Evolutionary conservation across 306 rosid genomes (phyloP).

Genomic region (Acacia crassicarpa): DNA sequence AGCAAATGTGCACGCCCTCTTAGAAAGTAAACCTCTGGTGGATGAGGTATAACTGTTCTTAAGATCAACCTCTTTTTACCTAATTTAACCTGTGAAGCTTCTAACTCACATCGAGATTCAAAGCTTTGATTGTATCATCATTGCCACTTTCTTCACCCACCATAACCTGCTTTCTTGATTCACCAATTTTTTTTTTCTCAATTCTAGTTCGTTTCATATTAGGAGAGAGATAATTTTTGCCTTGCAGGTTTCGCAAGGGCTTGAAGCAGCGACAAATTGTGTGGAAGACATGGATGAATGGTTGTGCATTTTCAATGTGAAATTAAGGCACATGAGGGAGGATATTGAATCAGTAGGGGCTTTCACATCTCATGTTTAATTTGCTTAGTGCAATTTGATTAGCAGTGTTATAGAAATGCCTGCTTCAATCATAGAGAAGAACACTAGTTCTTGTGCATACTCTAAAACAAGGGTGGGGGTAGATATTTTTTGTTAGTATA

Average conservation of each 20-base stretch:
- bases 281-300: constrained; percentile 96
- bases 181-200: constrained; percentile 10
- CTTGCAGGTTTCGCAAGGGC: constrained; percentile 78
- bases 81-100: constrained; percentile 10
- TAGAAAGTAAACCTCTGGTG: constrained; percentile 88
- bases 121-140: neutral
- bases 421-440: constrained; percentile 14
- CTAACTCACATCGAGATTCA: constrained; percentile 25
- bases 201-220: neutral
- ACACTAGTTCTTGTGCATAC: neutral
- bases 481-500: neutral
- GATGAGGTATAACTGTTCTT: constrained; percentile 65
- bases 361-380: constrained; percentile 24
- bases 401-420: constrained; percentile 13
- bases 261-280: constrained; percentile 78
- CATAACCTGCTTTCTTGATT: constrained; percentile 16
- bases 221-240: constrained; percentile 30
- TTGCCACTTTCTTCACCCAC: constrained; percentile 18
- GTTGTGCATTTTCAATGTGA: constrained; percentile 92
- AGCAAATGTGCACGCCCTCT: constrained; percentile 97
- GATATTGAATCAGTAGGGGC: constrained; percentile 89
- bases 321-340: constrained; percentile 98
- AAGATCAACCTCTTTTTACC: constrained; percentile 15
- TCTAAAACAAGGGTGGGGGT: neutral
- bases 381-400: constrained; percentile 33